Conservation (phyloP, 164 flowering plant genomes). For the Nymphaea thermarum region DNA sequence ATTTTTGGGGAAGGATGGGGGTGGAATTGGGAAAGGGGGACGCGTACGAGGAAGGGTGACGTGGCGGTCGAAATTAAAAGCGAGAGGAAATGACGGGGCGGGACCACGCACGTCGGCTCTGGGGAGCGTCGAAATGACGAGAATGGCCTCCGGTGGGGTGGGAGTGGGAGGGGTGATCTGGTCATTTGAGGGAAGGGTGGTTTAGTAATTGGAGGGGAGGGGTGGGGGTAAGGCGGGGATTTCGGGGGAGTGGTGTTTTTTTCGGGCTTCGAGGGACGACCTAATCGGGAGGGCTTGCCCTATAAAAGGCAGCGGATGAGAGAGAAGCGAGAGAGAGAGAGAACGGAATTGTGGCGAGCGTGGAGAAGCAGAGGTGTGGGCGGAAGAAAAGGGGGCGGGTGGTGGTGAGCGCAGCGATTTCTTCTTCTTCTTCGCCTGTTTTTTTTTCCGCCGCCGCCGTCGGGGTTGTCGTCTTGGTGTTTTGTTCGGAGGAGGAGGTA, state of each 20-base stretch:
- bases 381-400: neutral
- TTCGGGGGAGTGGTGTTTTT: neutral
- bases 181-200: neutral
- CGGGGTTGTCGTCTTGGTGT: too few species aligned
- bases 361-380: neutral
- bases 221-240: neutral
- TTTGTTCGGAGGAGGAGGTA: neutral
- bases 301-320: neutral
- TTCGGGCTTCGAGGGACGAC: neutral
- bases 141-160: neutral
- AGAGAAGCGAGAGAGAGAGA: neutral
- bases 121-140: neutral
- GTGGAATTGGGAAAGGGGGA: neutral
- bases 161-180: neutral
- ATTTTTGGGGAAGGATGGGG: neutral
- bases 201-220: neutral
- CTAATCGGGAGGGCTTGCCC: neutral
- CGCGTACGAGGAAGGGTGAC: conserved; percentile 10
- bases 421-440: neutral
- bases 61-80: conserved; percentile 1
- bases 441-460: too few species aligned
- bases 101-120: neutral
- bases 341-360: neutral
- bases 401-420: neutral
- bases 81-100: neutral